Conservation (phyloP, 139 green algal species). For the Marvania coccoides region DNA sequence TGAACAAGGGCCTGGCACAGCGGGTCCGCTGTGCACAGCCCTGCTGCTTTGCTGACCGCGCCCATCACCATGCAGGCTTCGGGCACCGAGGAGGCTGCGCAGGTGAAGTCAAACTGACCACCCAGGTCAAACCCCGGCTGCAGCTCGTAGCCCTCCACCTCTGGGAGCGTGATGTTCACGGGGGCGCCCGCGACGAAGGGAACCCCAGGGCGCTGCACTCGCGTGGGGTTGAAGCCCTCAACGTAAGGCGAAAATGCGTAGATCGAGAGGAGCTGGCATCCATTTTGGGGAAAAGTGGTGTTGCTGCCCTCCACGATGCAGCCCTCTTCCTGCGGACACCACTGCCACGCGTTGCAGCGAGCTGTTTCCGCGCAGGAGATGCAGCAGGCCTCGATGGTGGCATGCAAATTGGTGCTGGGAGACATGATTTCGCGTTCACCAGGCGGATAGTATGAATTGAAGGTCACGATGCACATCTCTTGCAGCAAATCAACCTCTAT, state of each 20-base stretch:
- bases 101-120: constrained; percentile 17
- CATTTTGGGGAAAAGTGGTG: constrained; percentile 17
- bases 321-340: constrained; percentile 4
- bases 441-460: constrained; percentile 12
- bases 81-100: background rate
- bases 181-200: constrained; percentile 20
- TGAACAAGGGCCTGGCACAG: constrained; percentile 15
- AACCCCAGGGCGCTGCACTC: background rate
- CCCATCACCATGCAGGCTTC: constrained; percentile 11
- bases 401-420: background rate
- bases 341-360: constrained; percentile 19
- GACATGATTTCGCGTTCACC: background rate
- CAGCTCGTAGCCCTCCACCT: constrained; percentile 11
- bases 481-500: constrained; percentile 16
- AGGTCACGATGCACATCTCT: constrained; percentile 13
- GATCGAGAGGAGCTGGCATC: constrained; percentile 25
- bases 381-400: constrained; percentile 16
- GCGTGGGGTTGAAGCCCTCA: background rate
- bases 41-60: background rate
- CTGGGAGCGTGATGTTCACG: constrained; percentile 11
- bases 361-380: background rate
- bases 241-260: constrained; percentile 6
- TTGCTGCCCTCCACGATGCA: background rate
- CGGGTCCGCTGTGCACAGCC: constrained; percentile 1
- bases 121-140: constrained; percentile 16